These are phyloP conservation scores for Polygonum maritimum DNA, from an alignment of 148 eudicot species.

Conservation along the genomic window DNA sequence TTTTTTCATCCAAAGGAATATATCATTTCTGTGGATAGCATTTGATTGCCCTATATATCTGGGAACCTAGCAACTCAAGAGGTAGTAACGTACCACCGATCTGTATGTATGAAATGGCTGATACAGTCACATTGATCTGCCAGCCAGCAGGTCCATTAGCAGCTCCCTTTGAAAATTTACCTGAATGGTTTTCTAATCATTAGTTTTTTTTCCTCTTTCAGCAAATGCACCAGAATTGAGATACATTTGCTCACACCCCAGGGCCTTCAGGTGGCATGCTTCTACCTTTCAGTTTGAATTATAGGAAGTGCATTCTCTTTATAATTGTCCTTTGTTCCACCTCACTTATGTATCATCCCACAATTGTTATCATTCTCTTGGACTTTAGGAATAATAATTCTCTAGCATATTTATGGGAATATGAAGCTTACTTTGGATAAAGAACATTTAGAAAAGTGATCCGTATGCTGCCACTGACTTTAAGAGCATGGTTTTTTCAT, in stretches of 20 bases:
- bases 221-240: constrained; percentile 87
- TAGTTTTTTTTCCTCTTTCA: constrained; percentile 14
- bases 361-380: not conserved
- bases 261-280: constrained; percentile 70
- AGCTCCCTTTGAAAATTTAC: too few relatives aligned
- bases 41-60: not conserved
- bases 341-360: not conserved
- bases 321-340: not conserved
- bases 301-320: not conserved
- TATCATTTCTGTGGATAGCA: not conserved
- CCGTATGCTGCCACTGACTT: not conserved
- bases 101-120: not conserved
- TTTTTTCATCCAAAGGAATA: not conserved
- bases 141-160: too few relatives aligned
- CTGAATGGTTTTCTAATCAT: too few relatives aligned
- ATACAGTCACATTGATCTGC: not conserved
- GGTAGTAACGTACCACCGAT: not conserved
- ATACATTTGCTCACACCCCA: constrained; percentile 84
- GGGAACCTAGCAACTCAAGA: not conserved
- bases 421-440: not conserved
- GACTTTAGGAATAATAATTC: not conserved
- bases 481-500: not conserved
- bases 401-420: not conserved
- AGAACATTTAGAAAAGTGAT: not conserved
- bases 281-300: not conserved